phyloP scores from a whole-genome alignment of 768 basidiomycete genomes.

The Boletellus ananas region DNA sequence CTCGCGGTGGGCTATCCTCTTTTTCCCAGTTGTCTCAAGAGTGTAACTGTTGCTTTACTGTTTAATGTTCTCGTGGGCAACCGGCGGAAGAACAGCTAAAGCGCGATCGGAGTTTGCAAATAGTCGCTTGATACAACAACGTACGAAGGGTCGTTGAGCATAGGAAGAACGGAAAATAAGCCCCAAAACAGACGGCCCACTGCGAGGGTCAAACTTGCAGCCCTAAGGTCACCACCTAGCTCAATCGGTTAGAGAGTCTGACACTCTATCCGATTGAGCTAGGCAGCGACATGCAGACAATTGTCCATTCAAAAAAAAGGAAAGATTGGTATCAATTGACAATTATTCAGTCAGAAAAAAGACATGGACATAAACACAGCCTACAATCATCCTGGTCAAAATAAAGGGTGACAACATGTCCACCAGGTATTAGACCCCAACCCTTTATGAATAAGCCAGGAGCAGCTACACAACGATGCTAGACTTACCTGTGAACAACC shows the following conservation, averaged over 20 bases:
- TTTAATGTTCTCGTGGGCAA: no score
- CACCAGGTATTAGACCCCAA: constrained; percentile 24
- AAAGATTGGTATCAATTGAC: background rate
- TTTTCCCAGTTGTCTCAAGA: no score
- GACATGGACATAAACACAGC: background rate
- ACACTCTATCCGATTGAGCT: constrained; percentile 69
- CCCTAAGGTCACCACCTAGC: constrained; percentile 45
- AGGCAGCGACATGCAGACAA: no score
- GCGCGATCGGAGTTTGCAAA: no score
- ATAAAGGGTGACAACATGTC: background rate
- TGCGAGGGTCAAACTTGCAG: constrained; percentile 64
- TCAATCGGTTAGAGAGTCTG: no score
- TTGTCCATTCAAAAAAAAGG: constrained; percentile 7
- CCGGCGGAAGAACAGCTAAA: no score
- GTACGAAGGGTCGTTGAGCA: no score
- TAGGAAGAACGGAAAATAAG: no score
- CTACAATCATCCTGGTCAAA: background rate
- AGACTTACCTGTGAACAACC: constrained; percentile 45
- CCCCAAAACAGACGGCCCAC: constrained; percentile 42
- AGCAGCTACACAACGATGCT: background rate
- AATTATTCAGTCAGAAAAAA: background rate
- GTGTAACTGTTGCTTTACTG: no score
- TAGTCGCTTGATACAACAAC: no score
- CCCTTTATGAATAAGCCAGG: constrained; percentile 17
- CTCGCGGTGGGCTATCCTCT: constrained; percentile 70